Evolutionary conservation across 495 filamentous ascomycete species (phyloP).

Genomic region (Penicillium bovifimosum): DNA sequence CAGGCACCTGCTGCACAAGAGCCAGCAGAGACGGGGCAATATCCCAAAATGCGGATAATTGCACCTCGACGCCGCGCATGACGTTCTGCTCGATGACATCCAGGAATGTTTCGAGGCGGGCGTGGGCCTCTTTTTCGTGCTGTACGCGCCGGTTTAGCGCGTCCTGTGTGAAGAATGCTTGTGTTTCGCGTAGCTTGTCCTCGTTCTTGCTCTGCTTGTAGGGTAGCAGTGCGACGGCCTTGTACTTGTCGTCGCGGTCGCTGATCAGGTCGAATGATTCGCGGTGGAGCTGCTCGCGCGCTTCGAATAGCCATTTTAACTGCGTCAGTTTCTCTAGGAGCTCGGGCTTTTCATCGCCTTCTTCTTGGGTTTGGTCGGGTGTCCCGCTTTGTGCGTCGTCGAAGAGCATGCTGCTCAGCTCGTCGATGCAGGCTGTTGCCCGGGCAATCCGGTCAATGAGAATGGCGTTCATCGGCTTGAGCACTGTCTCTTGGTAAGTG

Average conservation of each 20-base stretch:
- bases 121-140: slow-evolving; percentile 59
- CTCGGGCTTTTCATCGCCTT: slow-evolving; percentile 93
- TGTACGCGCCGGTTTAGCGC: slow-evolving; percentile 58
- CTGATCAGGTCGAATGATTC: slow-evolving; percentile 78
- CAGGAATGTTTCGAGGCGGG: slow-evolving; percentile 72
- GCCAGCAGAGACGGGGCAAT: slow-evolving; percentile 78
- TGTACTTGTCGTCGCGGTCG: slow-evolving; percentile 81
- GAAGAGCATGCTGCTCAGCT: slow-evolving; percentile 64
- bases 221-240: slow-evolving; percentile 70
- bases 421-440: slow-evolving; percentile 62
- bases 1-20: slow-evolving; percentile 72
- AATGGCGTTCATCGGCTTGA: slow-evolving; percentile 71
- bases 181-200: slow-evolving; percentile 69
- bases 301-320: slow-evolving; percentile 96
- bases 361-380: slow-evolving; percentile 82
- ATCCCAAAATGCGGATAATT: slow-evolving; percentile 94
- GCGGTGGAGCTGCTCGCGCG: slow-evolving; percentile 76
- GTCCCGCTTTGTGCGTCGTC: slow-evolving; percentile 64
- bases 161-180: slow-evolving; percentile 77
- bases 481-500: slow-evolving; percentile 64
- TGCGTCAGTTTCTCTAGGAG: slow-evolving; percentile 89
- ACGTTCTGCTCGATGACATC: slow-evolving; percentile 81
- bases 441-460: slow-evolving; percentile 57
- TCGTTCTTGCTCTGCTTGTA: slow-evolving; percentile 65
- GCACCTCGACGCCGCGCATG: slow-evolving; percentile 79